Percentiles rank a stretch among this genome's conserved stretches.
Conservation (phyloP, 306 rosid genomes). For the Carpinus viminea region DNA sequence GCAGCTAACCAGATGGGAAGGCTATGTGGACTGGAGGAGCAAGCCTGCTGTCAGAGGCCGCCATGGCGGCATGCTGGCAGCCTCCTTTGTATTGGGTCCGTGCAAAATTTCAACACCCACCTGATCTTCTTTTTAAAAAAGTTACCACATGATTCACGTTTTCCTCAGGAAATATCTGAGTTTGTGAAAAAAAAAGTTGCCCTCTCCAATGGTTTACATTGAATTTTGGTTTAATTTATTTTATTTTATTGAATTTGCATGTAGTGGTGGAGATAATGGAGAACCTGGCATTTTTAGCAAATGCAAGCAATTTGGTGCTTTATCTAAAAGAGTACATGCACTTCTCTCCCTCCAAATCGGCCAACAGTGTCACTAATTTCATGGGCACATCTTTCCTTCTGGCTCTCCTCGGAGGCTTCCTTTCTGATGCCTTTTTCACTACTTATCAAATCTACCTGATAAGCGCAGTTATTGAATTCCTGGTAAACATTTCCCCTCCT, state of each 20-base stretch:
- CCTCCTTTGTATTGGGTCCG: constrained; percentile 79
- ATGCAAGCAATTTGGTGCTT: constrained; percentile 90
- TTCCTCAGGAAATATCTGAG: constrained; percentile 1
- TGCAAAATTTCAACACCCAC: constrained; percentile 2
- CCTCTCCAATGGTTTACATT: neutral
- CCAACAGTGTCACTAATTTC: constrained; percentile 89
- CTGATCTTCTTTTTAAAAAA: constrained; percentile 11
- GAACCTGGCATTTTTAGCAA: constrained; percentile 84
- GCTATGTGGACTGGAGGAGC: constrained; percentile 84
- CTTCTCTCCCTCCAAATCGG: constrained; percentile 78
- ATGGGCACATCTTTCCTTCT: constrained; percentile 97
- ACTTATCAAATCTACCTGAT: constrained; percentile 77
- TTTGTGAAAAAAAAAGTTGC: neutral
- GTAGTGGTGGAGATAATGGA: constrained; percentile 85
- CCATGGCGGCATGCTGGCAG: constrained; percentile 95
- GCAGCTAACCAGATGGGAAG: constrained; percentile 66
- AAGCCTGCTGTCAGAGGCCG: constrained; percentile 62
- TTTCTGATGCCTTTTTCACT: constrained; percentile 83
- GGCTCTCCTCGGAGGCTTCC: constrained; percentile 92
- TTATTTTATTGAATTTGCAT: neutral
- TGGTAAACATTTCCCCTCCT: constrained; percentile 45
- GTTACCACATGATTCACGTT: neutral
- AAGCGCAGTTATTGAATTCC: constrained; percentile 77
- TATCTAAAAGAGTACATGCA: constrained; percentile 68
- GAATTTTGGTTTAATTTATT: no score